Conservation (phyloP, 768 basidiomycete species). For the Auriscalpium vulgare region DNA sequence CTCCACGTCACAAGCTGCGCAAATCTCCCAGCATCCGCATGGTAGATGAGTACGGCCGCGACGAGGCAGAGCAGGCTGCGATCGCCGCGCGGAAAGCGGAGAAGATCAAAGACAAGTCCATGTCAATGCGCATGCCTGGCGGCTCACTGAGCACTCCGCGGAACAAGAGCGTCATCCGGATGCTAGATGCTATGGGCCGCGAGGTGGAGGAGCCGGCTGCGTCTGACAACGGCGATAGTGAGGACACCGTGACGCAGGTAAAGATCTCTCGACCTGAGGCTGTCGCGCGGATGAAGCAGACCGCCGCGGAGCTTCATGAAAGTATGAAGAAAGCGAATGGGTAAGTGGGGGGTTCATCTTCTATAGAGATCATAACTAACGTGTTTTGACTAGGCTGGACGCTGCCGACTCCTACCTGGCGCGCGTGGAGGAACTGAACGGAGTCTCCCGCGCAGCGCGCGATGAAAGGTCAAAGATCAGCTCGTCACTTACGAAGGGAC, state of each 20-base stretch:
- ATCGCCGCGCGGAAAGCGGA: conserved; percentile 13
- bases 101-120: conserved; percentile 16
- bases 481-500: conserved; percentile 33
- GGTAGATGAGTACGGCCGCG: conserved; percentile 60
- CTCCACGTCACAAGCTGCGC: conserved; percentile 29
- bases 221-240: conserved; percentile 16
- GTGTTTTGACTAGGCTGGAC: conserved; percentile 26
- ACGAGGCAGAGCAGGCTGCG: conserved; percentile 1
- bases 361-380: conserved; percentile 6
- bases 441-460: conserved; percentile 45
- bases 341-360: conserved; percentile 28
- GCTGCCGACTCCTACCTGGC: conserved; percentile 31
- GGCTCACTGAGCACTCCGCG: conserved; percentile 18
- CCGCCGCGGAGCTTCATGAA: conserved; percentile 47
- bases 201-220: conserved; percentile 34
- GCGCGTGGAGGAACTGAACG: conserved; percentile 43
- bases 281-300: conserved; percentile 47
- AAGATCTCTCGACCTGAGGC: conserved; percentile 40
- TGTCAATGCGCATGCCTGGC: conserved; percentile 7
- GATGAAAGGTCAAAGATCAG: conserved; percentile 39
- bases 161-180: conserved; percentile 39
- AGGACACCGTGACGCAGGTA: conserved; percentile 12
- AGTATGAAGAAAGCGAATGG: conserved; percentile 51
- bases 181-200: conserved; percentile 65
- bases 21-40: conserved; percentile 50